Base-by-base conservation (phyloP, 257 asterid genomes). In the Coffea canephora region DNA sequence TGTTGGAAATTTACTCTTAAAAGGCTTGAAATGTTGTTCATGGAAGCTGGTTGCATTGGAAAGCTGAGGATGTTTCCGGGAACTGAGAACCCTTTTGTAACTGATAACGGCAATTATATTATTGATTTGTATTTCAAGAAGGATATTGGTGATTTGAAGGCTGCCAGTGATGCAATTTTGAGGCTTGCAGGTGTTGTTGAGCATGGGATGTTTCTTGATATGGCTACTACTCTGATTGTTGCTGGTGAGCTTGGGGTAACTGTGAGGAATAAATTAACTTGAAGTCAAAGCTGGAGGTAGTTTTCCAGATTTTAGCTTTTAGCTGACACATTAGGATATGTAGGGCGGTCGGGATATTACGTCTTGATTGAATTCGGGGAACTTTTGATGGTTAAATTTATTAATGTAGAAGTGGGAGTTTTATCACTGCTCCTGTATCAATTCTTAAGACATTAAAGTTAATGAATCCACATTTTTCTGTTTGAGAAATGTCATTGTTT, bases 101-200 rank as follows among this genome's bases (percentile, higher is more conserved):
- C 87, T 21, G 90, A 87, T 68, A 85, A 85, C 25, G 86, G 87
- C 71, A 85, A 87, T 61, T 85, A 81, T 49, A 87, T 87, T 16
- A 79, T 87, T 68, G 90, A 87, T 43, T 79, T 87, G 86, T 85
- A 69, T 77, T 85, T 85, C 50, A 74, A 83, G 62, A 83, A 82
- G 69, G 88, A 87, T 62, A 85, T 85, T 55, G 87, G 87, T 36
- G 86, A 85, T 81, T 81, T 87, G 79, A 85, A 75, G 71, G 88
- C 85, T 64, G 86, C 88, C 0, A 85, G 88, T 54, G 88, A 83
- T 45, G 90, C 88, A 10, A 87, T 87, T 75, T 76, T 87, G 85
- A 84, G 90, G 87, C 88, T 87, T 78, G 80, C 90, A 5, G 90
- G 90, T 46, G 90, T 87, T 54, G 89, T 85, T 34, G 90, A 87